These are phyloP conservation scores for Heracleum sosnowskyi DNA, from an alignment of 129 eudicot species.

Conservation along the genomic window DNA sequence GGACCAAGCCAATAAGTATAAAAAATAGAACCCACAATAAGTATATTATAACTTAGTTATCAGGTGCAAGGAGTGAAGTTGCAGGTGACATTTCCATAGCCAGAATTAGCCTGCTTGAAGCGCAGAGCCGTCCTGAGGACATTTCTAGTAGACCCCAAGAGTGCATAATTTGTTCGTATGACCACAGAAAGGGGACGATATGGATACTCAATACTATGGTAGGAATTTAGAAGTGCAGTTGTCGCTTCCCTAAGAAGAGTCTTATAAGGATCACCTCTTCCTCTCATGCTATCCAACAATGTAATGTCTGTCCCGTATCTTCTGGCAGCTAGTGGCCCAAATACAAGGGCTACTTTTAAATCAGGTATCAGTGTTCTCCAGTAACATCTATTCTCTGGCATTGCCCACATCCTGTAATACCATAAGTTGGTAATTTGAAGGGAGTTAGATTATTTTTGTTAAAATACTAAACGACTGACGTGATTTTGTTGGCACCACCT, in stretches of 20 bases:
- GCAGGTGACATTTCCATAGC: slow-evolving; percentile 45
- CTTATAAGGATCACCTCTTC: slow-evolving; percentile 70
- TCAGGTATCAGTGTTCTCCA: slow-evolving; percentile 74
- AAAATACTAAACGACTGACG: background rate
- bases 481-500: background rate
- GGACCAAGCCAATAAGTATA: background rate
- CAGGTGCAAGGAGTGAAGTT: slow-evolving; percentile 8
- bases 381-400: slow-evolving; percentile 71
- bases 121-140: slow-evolving; percentile 43
- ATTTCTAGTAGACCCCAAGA: background rate
- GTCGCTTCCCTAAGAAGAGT: slow-evolving; percentile 77
- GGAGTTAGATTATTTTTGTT: background rate
- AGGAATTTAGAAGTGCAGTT: slow-evolving; percentile 51
- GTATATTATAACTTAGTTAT: background rate
- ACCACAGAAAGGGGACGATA: slow-evolving; percentile 4
- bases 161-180: background rate
- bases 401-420: slow-evolving; percentile 35
- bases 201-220: background rate
- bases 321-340: slow-evolving; percentile 57
- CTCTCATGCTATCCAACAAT: slow-evolving; percentile 41
- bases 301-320: slow-evolving; percentile 68
- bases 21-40: background rate
- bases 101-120: slow-evolving; percentile 76
- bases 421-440: background rate
- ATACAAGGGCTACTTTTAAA: slow-evolving; percentile 49